phyloP scores from a whole-genome alignment of 805 yeast genomes.

The Pichia ethanolica region DNA sequence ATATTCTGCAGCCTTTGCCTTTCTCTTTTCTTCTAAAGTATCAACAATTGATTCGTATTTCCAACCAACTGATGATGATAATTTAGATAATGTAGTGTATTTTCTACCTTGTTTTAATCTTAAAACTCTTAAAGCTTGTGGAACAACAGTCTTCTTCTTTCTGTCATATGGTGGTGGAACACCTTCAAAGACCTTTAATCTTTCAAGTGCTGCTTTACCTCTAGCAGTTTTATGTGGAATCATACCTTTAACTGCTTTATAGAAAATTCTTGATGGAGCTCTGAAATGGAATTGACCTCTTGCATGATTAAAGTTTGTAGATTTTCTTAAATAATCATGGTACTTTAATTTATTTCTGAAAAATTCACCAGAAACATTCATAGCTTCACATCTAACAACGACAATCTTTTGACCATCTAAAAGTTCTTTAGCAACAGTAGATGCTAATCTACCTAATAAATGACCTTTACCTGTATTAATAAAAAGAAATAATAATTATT shows the following conservation, averaged over 20 bases:
- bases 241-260: constrained; percentile 99
- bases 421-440: constrained; percentile 96
- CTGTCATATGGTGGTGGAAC: constrained; percentile 99
- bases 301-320: constrained; percentile 96
- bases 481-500: background rate
- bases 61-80: constrained; percentile 98
- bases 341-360: constrained; percentile 99
- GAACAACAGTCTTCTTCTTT: constrained; percentile 99
- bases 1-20: constrained; percentile 97
- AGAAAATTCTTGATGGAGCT: constrained; percentile 99
- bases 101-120: constrained; percentile 99
- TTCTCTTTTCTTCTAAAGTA: constrained; percentile 98
- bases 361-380: constrained; percentile 99
- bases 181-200: constrained; percentile 99
- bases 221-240: constrained; percentile 99
- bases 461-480: constrained; percentile 78
- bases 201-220: constrained; percentile 99
- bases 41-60: constrained; percentile 98
- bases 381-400: constrained; percentile 94
- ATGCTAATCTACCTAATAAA: constrained; percentile 99
- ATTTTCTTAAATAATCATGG: constrained; percentile 99
- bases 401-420: constrained; percentile 97
- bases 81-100: constrained; percentile 96
- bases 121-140: constrained; percentile 98
- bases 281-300: constrained; percentile 99